Evolutionary conservation across 2,329 filamentous ascomycete genomes (phyloP).

Genomic region (Sclerotinia nivalis): DNA sequence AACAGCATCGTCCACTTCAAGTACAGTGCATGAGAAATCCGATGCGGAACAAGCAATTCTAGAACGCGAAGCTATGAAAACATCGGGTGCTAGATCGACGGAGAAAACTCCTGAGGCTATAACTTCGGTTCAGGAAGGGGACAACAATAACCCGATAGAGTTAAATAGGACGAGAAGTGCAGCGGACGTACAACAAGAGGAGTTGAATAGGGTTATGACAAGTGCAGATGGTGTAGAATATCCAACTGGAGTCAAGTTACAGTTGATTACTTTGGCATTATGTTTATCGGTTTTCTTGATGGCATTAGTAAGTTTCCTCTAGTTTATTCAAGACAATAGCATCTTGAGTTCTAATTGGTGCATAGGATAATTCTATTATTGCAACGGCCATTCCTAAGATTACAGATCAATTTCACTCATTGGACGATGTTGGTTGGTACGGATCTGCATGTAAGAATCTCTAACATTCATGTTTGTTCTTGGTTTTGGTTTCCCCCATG

Average conservation of each 20-base stretch:
- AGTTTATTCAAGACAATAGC: no score
- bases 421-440: conserved; percentile 57
- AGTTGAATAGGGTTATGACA: conserved; percentile 35
- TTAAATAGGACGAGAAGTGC: conserved; percentile 23
- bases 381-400: conserved; percentile 59
- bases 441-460: conserved; percentile 52
- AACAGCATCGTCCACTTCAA: conserved; percentile 13
- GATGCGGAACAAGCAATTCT: neutral
- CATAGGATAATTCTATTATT: conserved; percentile 20
- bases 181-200: conserved; percentile 27
- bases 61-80: conserved; percentile 3
- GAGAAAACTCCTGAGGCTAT: neutral
- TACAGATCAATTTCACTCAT: conserved; percentile 52
- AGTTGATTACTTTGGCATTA: conserved; percentile 36
- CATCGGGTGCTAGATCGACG: neutral
- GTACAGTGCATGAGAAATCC: neutral
- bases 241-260: conserved; percentile 37
- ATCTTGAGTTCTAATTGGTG: neutral
- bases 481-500: neutral
- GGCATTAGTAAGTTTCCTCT: conserved; percentile 27
- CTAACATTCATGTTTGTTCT: conserved; percentile 35
- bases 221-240: conserved; percentile 38
- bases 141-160: neutral
- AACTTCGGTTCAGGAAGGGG: conserved; percentile 3
- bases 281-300: conserved; percentile 40